Evolutionary conservation across 768 basidiomycete species (phyloP).

Genomic region (Leccinum subgranulosum): DNA sequence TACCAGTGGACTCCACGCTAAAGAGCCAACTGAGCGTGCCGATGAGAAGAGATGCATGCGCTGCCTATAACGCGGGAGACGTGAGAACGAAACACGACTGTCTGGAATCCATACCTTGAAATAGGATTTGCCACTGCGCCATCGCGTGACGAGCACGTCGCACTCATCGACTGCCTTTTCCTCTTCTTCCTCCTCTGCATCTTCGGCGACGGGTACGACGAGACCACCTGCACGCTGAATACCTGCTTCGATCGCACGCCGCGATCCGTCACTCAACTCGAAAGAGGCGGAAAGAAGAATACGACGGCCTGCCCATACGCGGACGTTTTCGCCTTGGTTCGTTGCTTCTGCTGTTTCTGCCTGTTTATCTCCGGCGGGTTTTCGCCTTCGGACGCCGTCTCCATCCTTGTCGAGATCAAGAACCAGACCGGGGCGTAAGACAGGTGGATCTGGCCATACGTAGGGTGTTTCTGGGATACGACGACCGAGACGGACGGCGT

Average conservation of each 20-base stretch:
- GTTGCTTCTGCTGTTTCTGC: slow-evolving; percentile 16
- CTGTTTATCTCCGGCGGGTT: slow-evolving; percentile 22
- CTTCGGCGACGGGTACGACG: slow-evolving; percentile 51
- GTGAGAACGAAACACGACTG: neutral
- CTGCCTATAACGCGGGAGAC: slow-evolving; percentile 45
- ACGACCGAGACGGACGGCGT: slow-evolving; percentile 58
- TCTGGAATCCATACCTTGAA: slow-evolving; percentile 48
- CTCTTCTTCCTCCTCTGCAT: slow-evolving; percentile 31
- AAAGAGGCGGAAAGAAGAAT: slow-evolving; percentile 64
- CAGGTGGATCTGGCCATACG: slow-evolving; percentile 69
- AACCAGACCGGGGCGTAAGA: slow-evolving; percentile 35
- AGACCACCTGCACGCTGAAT: slow-evolving; percentile 62
- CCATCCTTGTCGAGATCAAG: slow-evolving; percentile 16
- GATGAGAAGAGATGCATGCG: slow-evolving; percentile 41
- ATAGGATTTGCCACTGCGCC: slow-evolving; percentile 67
- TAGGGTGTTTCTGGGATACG: slow-evolving; percentile 53
- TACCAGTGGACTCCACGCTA: slow-evolving; percentile 64
- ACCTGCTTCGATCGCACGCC: slow-evolving; percentile 53
- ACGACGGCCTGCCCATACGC: slow-evolving; percentile 58
- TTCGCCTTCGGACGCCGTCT: slow-evolving; percentile 21
- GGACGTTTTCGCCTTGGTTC: slow-evolving; percentile 31
- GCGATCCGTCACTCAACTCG: slow-evolving; percentile 46
- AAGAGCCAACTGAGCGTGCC: slow-evolving; percentile 85
- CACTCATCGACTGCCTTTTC: slow-evolving; percentile 40
- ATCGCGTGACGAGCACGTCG: slow-evolving; percentile 75